Evolutionary conservation across 2,329 filamentous ascomycete genomes (phyloP).

Genomic region (Diaporthe vexans): DNA sequence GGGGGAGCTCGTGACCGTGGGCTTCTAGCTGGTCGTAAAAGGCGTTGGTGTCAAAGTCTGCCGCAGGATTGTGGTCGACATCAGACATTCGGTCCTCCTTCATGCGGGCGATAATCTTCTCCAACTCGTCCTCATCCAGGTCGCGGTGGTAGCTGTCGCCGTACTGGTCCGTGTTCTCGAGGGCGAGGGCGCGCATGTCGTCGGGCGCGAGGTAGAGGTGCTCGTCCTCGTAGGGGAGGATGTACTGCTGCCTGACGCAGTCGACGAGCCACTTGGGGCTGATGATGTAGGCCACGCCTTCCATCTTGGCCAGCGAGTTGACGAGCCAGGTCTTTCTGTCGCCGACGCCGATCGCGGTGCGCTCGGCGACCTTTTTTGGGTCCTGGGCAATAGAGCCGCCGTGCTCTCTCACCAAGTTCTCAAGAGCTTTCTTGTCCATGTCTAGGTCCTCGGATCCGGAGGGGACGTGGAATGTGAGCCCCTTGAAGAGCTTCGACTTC

Average conservation of each 20-base stretch:
- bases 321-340: conserved; percentile 88
- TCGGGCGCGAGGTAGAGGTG: conserved; percentile 82
- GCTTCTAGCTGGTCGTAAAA: conserved; percentile 70
- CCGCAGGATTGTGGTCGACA: conserved; percentile 38
- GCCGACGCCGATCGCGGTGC: conserved; percentile 80
- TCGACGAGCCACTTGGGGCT: conserved; percentile 87
- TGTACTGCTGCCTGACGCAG: conserved; percentile 75
- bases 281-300: conserved; percentile 76
- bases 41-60: conserved; percentile 57
- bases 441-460: conserved; percentile 82
- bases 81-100: conserved; percentile 44
- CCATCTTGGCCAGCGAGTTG: conserved; percentile 82
- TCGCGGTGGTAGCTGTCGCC: conserved; percentile 89
- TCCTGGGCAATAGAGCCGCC: conserved; percentile 86
- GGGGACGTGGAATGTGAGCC: conserved; percentile 85
- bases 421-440: conserved; percentile 83
- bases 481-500: conserved; percentile 77
- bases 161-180: conserved; percentile 78
- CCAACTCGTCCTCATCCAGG: conserved; percentile 51
- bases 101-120: conserved; percentile 56
- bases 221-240: conserved; percentile 72
- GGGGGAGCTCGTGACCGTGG: conserved; percentile 66
- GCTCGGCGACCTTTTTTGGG: conserved; percentile 71
- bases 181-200: conserved; percentile 66
- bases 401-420: conserved; percentile 84